phyloP scores from a whole-genome alignment of 2,329 filamentous ascomycete genomes.

The Aspergillus melleus region DNA sequence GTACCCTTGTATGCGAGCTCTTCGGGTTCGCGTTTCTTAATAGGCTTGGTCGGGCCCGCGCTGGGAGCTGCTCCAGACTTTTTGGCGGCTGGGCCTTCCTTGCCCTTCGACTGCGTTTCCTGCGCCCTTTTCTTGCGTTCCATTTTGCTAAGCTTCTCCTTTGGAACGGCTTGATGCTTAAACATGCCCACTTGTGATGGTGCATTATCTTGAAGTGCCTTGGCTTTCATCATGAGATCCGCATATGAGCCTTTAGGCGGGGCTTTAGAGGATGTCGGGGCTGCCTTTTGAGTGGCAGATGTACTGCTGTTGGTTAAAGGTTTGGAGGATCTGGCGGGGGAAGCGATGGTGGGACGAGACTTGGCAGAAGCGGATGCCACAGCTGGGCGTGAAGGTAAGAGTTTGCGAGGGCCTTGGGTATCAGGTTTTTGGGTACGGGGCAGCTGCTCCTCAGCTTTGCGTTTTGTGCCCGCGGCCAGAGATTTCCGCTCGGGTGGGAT shows the following conservation, averaged over 20 bases:
- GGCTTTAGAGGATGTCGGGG: slow-evolving; percentile 37
- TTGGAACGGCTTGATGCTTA: slow-evolving; percentile 55
- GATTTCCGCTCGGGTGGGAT: slow-evolving; percentile 19
- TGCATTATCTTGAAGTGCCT: slow-evolving; percentile 52
- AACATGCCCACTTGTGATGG: slow-evolving; percentile 52
- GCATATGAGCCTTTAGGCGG: slow-evolving; percentile 61
- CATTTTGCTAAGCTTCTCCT: slow-evolving; percentile 57
- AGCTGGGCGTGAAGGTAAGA: slow-evolving; percentile 17
- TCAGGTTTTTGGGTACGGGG: slow-evolving; percentile 29
- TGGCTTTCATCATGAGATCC: slow-evolving; percentile 59
- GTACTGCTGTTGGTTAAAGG: slow-evolving; percentile 20
- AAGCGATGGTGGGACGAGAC: slow-evolving; percentile 14
- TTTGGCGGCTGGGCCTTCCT: slow-evolving; percentile 34
- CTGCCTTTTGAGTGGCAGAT: slow-evolving; percentile 18
- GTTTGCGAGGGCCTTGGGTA: slow-evolving; percentile 19
- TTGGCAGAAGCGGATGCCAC: slow-evolving; percentile 22
- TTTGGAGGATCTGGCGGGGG: slow-evolving; percentile 18
- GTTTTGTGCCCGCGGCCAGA: slow-evolving; percentile 34
- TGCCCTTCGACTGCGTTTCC: slow-evolving; percentile 44
- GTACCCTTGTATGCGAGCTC: slow-evolving; percentile 41
- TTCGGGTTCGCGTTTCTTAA: slow-evolving; percentile 34
- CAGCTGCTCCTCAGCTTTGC: slow-evolving; percentile 46
- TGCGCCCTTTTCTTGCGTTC: slow-evolving; percentile 50
- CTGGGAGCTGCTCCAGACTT: slow-evolving; percentile 24
- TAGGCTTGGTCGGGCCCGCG: slow-evolving; percentile 23